Evolutionary conservation across 768 basidiomycete genomes (phyloP).

Genomic region (Hydnum rufescens): DNA sequence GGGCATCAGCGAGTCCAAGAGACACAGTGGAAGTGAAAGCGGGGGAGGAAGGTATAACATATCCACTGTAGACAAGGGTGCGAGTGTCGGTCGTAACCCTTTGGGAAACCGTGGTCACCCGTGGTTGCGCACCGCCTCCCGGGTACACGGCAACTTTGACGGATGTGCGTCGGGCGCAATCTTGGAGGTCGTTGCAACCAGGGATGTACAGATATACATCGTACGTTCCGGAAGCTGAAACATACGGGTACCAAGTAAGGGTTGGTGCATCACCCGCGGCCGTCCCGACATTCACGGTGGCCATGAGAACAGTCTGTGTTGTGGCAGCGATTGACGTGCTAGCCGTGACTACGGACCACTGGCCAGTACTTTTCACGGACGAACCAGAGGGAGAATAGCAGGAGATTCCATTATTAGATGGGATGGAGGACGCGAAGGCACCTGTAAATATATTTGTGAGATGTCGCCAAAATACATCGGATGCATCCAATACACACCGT

Average conservation of each 20-base stretch:
- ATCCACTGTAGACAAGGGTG: slow-evolving; percentile 57
- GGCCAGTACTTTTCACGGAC: slow-evolving; percentile 42
- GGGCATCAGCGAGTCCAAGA: slow-evolving; percentile 49
- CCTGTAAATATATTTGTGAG: slow-evolving; percentile 11
- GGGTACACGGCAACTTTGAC: slow-evolving; percentile 74
- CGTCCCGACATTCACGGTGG: slow-evolving; percentile 46
- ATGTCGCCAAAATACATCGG: background rate
- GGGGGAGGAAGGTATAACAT: slow-evolving; percentile 53
- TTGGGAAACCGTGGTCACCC: slow-evolving; percentile 54
- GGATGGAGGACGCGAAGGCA: slow-evolving; percentile 63
- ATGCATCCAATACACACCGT: slow-evolving; percentile 29
- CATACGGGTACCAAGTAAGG: slow-evolving; percentile 79
- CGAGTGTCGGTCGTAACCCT: slow-evolving; percentile 42
- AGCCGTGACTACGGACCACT: slow-evolving; percentile 44
- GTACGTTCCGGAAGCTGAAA: slow-evolving; percentile 78
- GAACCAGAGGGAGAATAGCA: slow-evolving; percentile 68
- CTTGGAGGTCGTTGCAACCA: slow-evolving; percentile 61
- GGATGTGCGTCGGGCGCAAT: slow-evolving; percentile 61
- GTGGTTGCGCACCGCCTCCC: slow-evolving; percentile 41
- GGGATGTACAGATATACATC: slow-evolving; percentile 70
- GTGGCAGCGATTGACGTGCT: slow-evolving; percentile 68
- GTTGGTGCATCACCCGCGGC: slow-evolving; percentile 41
- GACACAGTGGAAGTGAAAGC: slow-evolving; percentile 54
- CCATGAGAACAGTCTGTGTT: slow-evolving; percentile 48
- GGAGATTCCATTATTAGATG: slow-evolving; percentile 36